Conservation (phyloP, 2,329 filamentous ascomycete genomes). For the Fusarium irregulare region DNA sequence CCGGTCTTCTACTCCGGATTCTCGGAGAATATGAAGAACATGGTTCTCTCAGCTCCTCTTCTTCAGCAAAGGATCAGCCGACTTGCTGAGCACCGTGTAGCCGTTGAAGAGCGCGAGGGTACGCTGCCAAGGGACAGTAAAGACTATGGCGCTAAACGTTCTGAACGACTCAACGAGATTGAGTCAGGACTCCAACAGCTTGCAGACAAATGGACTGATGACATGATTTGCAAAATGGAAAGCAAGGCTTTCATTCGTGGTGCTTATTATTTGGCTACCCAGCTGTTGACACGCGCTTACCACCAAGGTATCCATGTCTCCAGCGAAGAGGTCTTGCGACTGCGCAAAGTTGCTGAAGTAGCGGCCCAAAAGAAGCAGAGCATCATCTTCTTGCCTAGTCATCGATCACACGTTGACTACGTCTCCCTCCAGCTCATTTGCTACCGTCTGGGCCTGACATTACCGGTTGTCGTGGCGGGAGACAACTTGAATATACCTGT, state of each 20-base stretch:
- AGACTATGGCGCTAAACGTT: constrained; percentile 62
- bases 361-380: constrained; percentile 91
- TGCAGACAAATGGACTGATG: constrained; percentile 86
- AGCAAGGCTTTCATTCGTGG: constrained; percentile 91
- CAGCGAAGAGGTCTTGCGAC: constrained; percentile 87
- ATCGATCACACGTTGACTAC: constrained; percentile 96
- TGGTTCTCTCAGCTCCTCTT: constrained; percentile 79
- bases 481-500: constrained; percentile 97
- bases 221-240: constrained; percentile 99
- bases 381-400: constrained; percentile 94
- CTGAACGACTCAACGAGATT: constrained; percentile 71
- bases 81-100: constrained; percentile 78
- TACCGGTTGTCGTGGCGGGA: constrained; percentile 93
- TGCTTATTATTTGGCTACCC: constrained; percentile 89
- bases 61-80: constrained; percentile 80
- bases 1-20: constrained; percentile 95
- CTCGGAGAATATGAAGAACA: constrained; percentile 85
- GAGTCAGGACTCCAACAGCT: constrained; percentile 81
- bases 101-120: constrained; percentile 81
- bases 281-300: constrained; percentile 91
- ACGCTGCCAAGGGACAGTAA: constrained; percentile 68
- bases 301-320: constrained; percentile 98
- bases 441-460: constrained; percentile 87
- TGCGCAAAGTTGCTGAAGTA: constrained; percentile 83
- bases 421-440: constrained; percentile 95